A percentile compares a stretch with the other conserved stretches of the same genome.
Evolutionary conservation across 495 filamentous ascomycete genomes (phyloP).

Genomic region (Aspergillus indologenus): DNA sequence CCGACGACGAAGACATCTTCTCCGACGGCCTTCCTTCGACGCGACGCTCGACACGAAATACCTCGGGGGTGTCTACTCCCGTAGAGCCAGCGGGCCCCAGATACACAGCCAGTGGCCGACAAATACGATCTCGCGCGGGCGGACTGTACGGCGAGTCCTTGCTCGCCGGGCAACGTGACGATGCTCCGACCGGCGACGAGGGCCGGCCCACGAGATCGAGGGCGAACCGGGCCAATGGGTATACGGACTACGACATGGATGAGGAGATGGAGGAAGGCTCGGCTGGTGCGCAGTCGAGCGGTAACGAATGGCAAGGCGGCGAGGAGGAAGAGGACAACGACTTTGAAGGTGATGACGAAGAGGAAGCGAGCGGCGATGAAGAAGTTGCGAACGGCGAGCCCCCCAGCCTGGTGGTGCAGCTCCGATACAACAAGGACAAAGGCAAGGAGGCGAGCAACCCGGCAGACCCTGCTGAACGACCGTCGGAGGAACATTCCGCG

Average conservation of each 20-base stretch:
- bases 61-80: constrained; percentile 65
- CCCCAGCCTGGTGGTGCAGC: constrained; percentile 63
- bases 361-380: constrained; percentile 56
- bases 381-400: constrained; percentile 53
- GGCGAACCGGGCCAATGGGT: constrained; percentile 38
- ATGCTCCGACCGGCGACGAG: constrained; percentile 29
- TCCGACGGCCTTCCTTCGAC: constrained; percentile 64
- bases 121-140: constrained; percentile 70
- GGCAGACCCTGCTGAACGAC: constrained; percentile 20
- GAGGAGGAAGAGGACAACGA: constrained; percentile 70
- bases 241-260: constrained; percentile 48
- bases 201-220: constrained; percentile 30
- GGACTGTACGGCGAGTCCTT: constrained; percentile 76
- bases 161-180: constrained; percentile 51
- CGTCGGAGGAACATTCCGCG: constrained; percentile 10
- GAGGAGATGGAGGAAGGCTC: constrained; percentile 66
- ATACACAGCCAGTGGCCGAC: constrained; percentile 88
- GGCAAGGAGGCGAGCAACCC: constrained; percentile 22
- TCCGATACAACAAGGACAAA: constrained; percentile 50
- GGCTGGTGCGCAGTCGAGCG: constrained; percentile 54
- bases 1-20: constrained; percentile 78
- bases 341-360: constrained; percentile 63
- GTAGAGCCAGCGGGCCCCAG: constrained; percentile 67
- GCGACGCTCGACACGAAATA: constrained; percentile 70
- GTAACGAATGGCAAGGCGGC: constrained; percentile 64